Evolutionary conservation across 202 grass and related monocot species (phyloP), one percentile per base, ranked within the genome.

Genomic region (Alloteropsis angusta): DNA sequence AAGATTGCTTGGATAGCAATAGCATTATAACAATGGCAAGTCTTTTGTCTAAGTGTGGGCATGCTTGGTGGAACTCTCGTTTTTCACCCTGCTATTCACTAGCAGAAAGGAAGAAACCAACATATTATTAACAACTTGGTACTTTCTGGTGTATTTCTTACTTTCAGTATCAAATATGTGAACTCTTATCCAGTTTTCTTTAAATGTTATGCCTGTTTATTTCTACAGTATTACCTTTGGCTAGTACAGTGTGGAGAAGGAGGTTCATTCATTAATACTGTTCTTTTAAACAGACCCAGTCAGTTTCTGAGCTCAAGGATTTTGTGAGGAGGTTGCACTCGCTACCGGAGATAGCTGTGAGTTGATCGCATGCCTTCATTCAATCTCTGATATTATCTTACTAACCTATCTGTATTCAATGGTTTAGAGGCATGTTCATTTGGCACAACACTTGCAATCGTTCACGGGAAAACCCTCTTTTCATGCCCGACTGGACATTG

Each of bases 401-500:
- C 72, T 83, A 59, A 85, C 76, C 90, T 65, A 83, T 50, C 3
- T 32, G 52, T 28, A 75, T 68, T 44, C 25, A 4, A 69, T 88
- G 50, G 47, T 79, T 19, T 76, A 97, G 94, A 94, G 95, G 66
- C 95, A 98, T 82, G 87, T 98, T 72, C 87, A 98, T 87, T 85
- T 98, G 43, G 95, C 95, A 42, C 91, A 94, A 90, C 95, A 94
- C 86, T 90, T 98, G 87, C 89, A 98, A 98, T 94, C 95, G 44
- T 98, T 98, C 82, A 92, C 91, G 53, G 80, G 83, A 74, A 98
- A 94, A 72, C 91, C 95, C 26, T 92, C 91, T 6, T 98, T 98
- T 81, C 95, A 98, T 88, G 89, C 89, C 36, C 83, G 87, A 76
- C 75, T 98, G 62, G 91, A 90, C 70, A 94, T 98, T 38, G 95